These are phyloP conservation scores for Neoscytalidium dimidiatum DNA, from an alignment of 2,329 filamentous ascomycete genomes.

Conservation along the genomic window DNA sequence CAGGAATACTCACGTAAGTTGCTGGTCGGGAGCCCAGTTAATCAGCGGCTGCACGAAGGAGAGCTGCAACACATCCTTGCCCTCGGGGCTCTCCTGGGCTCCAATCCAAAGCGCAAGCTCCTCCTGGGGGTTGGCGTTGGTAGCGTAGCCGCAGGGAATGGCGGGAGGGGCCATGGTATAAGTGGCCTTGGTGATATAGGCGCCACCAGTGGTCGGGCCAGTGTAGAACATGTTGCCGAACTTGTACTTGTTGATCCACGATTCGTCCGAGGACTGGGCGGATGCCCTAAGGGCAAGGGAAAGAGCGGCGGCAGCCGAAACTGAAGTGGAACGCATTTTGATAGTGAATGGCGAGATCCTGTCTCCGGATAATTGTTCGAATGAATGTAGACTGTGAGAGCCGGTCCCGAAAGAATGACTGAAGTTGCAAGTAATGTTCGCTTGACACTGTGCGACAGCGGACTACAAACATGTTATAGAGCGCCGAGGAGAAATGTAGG, in stretches of 20 bases:
- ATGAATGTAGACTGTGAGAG: neutral
- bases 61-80: slow-evolving; percentile 16
- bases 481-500: neutral
- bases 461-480: neutral
- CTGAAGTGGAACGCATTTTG: slow-evolving; percentile 6
- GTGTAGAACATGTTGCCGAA: slow-evolving; percentile 23
- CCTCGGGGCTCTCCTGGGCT: slow-evolving; percentile 12
- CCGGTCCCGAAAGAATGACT: neutral
- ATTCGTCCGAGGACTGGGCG: slow-evolving; percentile 4
- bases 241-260: slow-evolving; percentile 14
- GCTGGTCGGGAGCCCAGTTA: slow-evolving; percentile 16
- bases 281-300: slow-evolving; percentile 2
- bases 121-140: neutral
- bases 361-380: neutral
- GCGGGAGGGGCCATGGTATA: slow-evolving; percentile 18
- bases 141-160: slow-evolving; percentile 13
- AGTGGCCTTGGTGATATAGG: slow-evolving; percentile 22
- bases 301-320: slow-evolving; percentile 9
- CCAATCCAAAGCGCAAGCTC: slow-evolving; percentile 20
- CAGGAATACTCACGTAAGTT: neutral
- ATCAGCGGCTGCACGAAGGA: slow-evolving; percentile 21
- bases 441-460: neutral
- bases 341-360: neutral
- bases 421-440: neutral
- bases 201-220: slow-evolving; percentile 19